These are phyloP conservation scores for Trametes meyenii DNA, from an alignment of 768 basidiomycete species.

Conservation along the genomic window DNA sequence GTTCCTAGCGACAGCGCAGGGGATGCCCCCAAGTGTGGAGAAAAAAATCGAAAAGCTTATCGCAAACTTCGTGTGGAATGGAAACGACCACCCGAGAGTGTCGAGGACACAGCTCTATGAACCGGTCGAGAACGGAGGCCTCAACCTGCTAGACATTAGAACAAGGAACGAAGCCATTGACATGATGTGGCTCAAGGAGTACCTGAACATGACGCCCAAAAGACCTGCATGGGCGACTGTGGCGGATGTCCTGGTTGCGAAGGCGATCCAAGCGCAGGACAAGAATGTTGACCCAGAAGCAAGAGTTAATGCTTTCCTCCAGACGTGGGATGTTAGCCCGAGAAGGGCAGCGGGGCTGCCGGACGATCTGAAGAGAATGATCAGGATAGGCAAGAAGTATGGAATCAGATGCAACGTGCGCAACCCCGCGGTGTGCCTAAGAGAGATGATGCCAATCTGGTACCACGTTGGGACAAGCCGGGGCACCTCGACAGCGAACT, in stretches of 20 bases:
- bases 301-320: not conserved
- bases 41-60: not conserved
- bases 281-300: not conserved
- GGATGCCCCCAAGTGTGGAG: slow-evolving; percentile 23
- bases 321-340: not conserved
- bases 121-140: not conserved
- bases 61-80: slow-evolving; percentile 8
- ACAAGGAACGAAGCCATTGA: slow-evolving; percentile 23
- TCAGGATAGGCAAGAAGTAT: not conserved
- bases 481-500: too few species aligned
- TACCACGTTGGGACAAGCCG: not conserved
- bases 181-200: slow-evolving; percentile 15
- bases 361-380: not conserved
- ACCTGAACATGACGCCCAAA: not conserved
- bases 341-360: not conserved
- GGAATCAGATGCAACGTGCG: not conserved
- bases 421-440: not conserved
- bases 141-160: not conserved
- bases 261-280: not conserved
- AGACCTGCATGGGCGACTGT: slow-evolving; percentile 16
- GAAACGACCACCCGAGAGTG: not conserved
- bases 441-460: not conserved
- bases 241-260: slow-evolving; percentile 6
- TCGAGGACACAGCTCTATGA: not conserved
- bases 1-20: slow-evolving; percentile 21